A percentile compares a stretch with the other conserved stretches of the same genome.
These are phyloP conservation scores for Nakazawaea wickerhamii DNA, from an alignment of 805 yeast species.

Conservation along the genomic window DNA sequence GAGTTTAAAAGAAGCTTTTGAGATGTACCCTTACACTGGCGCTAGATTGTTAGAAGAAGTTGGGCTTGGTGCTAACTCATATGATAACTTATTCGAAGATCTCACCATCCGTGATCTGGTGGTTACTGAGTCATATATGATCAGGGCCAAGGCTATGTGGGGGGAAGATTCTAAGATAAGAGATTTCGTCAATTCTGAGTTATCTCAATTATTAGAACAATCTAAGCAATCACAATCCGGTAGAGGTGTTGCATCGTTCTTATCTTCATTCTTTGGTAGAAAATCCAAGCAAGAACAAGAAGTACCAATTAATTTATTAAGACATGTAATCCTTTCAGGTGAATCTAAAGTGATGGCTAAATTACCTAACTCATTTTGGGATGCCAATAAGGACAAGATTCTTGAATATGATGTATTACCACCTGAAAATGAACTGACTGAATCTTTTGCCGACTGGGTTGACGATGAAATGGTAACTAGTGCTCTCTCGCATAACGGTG, in stretches of 20 bases:
- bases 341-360: conserved; percentile 68
- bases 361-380: conserved; percentile 59
- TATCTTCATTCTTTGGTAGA: conserved; percentile 12
- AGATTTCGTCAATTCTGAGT: conserved; percentile 41
- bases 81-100: conserved; percentile 22
- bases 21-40: conserved; percentile 54
- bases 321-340: conserved; percentile 67
- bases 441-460: conserved; percentile 36
- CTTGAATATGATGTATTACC: conserved; percentile 73
- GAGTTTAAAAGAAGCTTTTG: conserved; percentile 45
- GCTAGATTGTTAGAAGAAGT: conserved; percentile 41
- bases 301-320: conserved; percentile 57
- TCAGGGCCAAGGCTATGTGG: conserved; percentile 53
- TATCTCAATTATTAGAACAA: conserved; percentile 21
- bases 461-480: conserved; percentile 42
- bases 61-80: conserved; percentile 29
- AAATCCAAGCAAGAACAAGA: conserved; percentile 15
- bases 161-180: conserved; percentile 37
- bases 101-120: conserved; percentile 31
- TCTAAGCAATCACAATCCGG: background rate
- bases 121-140: conserved; percentile 51
- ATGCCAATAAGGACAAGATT: conserved; percentile 52
- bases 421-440: conserved; percentile 44
- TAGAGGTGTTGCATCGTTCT: conserved; percentile 5
- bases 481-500: conserved; percentile 32